Evolutionary conservation across 352 stramenopile genomes (phyloP).

Genomic region (Pythium rhizo-oryzae): DNA sequence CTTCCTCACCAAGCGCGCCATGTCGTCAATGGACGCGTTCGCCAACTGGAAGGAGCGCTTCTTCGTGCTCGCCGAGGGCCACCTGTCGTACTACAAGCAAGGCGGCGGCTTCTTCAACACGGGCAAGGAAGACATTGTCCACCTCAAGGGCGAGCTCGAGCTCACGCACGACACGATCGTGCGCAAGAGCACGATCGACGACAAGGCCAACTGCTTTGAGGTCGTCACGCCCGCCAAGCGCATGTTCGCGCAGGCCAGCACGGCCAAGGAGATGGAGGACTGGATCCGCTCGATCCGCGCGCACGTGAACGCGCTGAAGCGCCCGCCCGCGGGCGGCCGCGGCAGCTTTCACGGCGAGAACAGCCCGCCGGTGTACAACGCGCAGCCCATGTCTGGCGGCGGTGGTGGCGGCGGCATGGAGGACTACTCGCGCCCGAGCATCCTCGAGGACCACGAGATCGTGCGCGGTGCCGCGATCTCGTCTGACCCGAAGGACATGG

Average conservation of each 20-base stretch:
- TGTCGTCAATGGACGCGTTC: slow-evolving; percentile 88
- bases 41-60: slow-evolving; percentile 90
- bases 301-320: slow-evolving; percentile 79
- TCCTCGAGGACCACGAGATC: slow-evolving; percentile 87
- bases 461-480: slow-evolving; percentile 81
- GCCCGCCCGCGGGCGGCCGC: slow-evolving; percentile 43
- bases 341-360: slow-evolving; percentile 70
- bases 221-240: slow-evolving; percentile 81
- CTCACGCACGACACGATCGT: slow-evolving; percentile 82
- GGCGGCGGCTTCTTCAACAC: slow-evolving; percentile 86
- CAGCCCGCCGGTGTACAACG: slow-evolving; percentile 30
- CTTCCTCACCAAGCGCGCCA: slow-evolving; percentile 85
- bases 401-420: slow-evolving; percentile 38
- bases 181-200: slow-evolving; percentile 83
- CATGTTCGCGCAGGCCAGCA: slow-evolving; percentile 86
- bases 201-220: slow-evolving; percentile 89
- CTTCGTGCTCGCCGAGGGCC: slow-evolving; percentile 82
- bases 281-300: slow-evolving; percentile 86
- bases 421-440: slow-evolving; percentile 82
- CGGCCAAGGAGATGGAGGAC: slow-evolving; percentile 83
- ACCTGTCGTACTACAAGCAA: slow-evolving; percentile 89
- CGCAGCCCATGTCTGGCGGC: slow-evolving; percentile 21
- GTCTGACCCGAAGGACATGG: slow-evolving; percentile 84
- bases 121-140: slow-evolving; percentile 85
- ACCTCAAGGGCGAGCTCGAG: slow-evolving; percentile 83